Percentiles rank a stretch among this genome's conserved stretches.
These are phyloP conservation scores for Binderoboletus segoi DNA, from an alignment of 1,284 basidiomycete species.

Conservation along the genomic window DNA sequence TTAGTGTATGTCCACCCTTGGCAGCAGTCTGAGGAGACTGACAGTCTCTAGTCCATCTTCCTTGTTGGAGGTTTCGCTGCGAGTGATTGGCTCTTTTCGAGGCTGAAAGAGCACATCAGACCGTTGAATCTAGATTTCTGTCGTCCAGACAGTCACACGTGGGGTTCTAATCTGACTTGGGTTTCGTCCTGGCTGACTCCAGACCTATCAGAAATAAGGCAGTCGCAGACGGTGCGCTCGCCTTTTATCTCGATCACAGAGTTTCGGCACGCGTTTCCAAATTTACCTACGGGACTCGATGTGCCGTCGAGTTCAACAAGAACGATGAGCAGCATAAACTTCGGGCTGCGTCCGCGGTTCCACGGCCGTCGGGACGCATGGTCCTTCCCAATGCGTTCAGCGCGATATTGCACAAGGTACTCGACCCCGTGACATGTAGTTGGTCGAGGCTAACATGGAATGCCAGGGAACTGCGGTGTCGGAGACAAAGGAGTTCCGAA, in stretches of 20 bases:
- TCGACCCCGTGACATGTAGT: background rate
- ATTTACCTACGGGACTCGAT: constrained; percentile 39
- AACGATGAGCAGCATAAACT: constrained; percentile 35
- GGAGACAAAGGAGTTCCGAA: constrained; percentile 44
- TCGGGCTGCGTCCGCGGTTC: constrained; percentile 25
- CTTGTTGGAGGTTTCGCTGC: constrained; percentile 45
- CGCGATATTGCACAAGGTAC: constrained; percentile 38
- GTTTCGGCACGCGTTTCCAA: constrained; percentile 38
- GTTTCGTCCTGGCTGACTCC: background rate
- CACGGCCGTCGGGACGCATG: constrained; percentile 34
- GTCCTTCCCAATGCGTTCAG: constrained; percentile 37
- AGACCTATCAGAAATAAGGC: constrained; percentile 29
- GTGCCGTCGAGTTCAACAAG: constrained; percentile 30
- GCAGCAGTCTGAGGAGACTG: background rate
- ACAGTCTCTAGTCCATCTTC: constrained; percentile 33
- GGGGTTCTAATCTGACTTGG: background rate
- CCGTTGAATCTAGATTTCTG: constrained; percentile 38
- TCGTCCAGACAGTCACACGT: constrained; percentile 50
- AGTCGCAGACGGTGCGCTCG: constrained; percentile 40
- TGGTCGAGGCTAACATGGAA: background rate
- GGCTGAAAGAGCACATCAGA: constrained; percentile 29
- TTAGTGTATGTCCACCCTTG: constrained; percentile 23
- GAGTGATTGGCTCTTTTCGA: constrained; percentile 40
- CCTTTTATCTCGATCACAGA: constrained; percentile 39
- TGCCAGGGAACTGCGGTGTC: constrained; percentile 38